Conservation (phyloP, 176 grass and related monocot genomes). For the Lolium perenne region DNA sequence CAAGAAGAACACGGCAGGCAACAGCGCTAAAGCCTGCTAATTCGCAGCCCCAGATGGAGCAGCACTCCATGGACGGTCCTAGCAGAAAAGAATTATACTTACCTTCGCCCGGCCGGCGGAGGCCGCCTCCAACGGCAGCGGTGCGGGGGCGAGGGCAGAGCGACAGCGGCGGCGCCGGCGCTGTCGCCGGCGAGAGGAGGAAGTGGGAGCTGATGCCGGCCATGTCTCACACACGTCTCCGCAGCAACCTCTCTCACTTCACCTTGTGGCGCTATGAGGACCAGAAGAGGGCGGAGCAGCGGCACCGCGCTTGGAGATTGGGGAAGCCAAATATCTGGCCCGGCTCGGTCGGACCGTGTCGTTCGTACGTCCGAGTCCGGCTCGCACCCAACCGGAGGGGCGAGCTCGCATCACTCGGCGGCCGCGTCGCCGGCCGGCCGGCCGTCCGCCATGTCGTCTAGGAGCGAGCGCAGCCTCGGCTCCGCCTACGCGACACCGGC, state of each 20-base stretch:
- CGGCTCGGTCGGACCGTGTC: not conserved
- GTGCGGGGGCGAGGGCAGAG: not conserved
- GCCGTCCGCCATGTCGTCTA: not conserved
- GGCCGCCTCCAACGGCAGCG: not conserved
- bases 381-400: not conserved
- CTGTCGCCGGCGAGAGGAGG: conserved; percentile 37
- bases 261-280: conserved; percentile 35
- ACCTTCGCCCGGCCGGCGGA: conserved; percentile 7
- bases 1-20: not conserved
- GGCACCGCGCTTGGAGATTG: conserved; percentile 12
- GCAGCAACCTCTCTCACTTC: not conserved
- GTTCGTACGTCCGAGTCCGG: not conserved
- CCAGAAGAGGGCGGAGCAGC: conserved; percentile 12
- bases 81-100: not conserved
- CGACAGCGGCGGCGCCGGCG: not conserved
- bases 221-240: conserved; percentile 30
- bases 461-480: conserved; percentile 9
- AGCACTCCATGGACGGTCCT: not conserved
- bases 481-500: not conserved
- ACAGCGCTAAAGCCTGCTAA: not conserved
- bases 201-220: conserved; percentile 42
- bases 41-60: not conserved
- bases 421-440: not conserved
- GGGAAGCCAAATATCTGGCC: conserved; percentile 21
- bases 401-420: not conserved